phyloP scores from a whole-genome alignment of 1,284 basidiomycete genomes.

The Austroboletus niveus region DNA sequence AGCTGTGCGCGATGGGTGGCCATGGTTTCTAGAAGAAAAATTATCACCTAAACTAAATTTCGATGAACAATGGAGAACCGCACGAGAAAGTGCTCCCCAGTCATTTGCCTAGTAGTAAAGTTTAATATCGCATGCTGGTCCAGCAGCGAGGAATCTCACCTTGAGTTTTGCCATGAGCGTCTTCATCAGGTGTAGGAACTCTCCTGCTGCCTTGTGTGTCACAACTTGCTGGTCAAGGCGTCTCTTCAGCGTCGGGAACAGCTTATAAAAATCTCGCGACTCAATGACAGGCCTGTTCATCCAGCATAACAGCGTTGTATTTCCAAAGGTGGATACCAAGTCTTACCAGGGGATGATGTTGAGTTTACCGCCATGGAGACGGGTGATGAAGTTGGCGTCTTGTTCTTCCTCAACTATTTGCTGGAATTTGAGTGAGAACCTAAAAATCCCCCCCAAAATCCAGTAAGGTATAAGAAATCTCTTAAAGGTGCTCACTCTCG shows the following conservation, averaged over 20 bases:
- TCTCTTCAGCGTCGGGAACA: constrained; percentile 48
- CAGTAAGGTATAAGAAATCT: not conserved
- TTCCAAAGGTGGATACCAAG: no score
- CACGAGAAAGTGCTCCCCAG: constrained; percentile 61
- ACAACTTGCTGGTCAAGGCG: constrained; percentile 45
- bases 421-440: constrained; percentile 54
- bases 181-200: constrained; percentile 57
- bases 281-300: constrained; percentile 56
- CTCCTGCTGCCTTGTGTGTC: constrained; percentile 50
- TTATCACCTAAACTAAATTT: constrained; percentile 15
- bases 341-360: constrained; percentile 54
- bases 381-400: constrained; percentile 59
- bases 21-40: constrained; percentile 46
- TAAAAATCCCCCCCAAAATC: constrained; percentile 15
- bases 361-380: constrained; percentile 51
- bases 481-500: constrained; percentile 42
- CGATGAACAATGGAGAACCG: constrained; percentile 20
- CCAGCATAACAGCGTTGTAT: no score
- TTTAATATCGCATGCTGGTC: not conserved
- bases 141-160: constrained; percentile 30
- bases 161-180: constrained; percentile 67
- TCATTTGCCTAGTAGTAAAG: constrained; percentile 48
- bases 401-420: constrained; percentile 58
- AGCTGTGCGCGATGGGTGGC: constrained; percentile 51
- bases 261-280: constrained; percentile 53